phyloP scores from a whole-genome alignment of 176 grass and related monocot species.

The Oropetium thomaeum region DNA sequence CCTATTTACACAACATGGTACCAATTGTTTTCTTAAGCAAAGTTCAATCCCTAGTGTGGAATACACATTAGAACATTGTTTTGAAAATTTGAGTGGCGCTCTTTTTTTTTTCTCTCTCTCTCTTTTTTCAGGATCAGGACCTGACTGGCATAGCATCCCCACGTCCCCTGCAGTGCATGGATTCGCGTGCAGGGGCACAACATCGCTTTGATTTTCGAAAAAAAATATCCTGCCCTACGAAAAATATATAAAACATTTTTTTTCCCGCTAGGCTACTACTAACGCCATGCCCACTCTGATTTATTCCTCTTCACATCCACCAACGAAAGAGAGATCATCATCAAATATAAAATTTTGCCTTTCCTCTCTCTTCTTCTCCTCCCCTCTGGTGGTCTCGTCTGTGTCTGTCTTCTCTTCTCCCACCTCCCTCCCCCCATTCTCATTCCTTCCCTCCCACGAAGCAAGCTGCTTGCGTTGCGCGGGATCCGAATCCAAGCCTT shows the following conservation, averaged over 20 bases:
- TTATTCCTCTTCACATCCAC: slow-evolving; percentile 25
- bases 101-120: too few species aligned
- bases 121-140: too few species aligned
- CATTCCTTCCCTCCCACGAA: neutral
- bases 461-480: slow-evolving; percentile 7
- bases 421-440: neutral
- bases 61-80: neutral
- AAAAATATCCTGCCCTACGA: slow-evolving; percentile 1
- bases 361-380: neutral
- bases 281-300: slow-evolving; percentile 22
- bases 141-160: neutral
- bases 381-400: neutral
- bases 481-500: slow-evolving; percentile 39
- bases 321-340: neutral
- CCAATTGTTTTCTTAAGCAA: neutral
- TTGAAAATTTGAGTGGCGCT: neutral
- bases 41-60: neutral
- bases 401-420: too few species aligned
- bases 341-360: neutral
- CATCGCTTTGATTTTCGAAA: neutral
- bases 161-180: neutral
- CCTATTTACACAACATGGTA: too few species aligned
- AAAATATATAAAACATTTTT: neutral
- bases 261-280: neutral
- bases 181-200: slow-evolving; percentile 4